These are phyloP conservation scores for Cucumis melo DNA, from an alignment of 306 rosid species.

Conservation along the genomic window DNA sequence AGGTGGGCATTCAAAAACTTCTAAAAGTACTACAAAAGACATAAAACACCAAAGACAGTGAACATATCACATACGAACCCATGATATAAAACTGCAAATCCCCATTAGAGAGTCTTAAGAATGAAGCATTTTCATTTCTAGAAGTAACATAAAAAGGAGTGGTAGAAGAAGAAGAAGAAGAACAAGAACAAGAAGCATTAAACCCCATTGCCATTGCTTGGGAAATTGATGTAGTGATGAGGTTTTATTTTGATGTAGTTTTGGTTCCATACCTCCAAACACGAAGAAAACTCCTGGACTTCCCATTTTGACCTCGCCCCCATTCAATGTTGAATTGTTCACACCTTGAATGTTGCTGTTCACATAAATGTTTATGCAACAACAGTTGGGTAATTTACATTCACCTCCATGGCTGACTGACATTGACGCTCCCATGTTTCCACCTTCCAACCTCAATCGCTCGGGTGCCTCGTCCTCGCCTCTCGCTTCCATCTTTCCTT, in stretches of 20 bases:
- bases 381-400: constrained; percentile 12
- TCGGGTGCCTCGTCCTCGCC: background rate
- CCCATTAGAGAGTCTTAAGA: background rate
- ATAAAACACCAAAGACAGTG: background rate
- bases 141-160: background rate
- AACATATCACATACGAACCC: background rate
- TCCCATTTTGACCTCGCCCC: constrained; percentile 24
- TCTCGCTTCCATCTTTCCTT: background rate
- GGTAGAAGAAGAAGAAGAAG: background rate
- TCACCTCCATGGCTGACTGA: background rate
- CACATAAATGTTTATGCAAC: constrained; percentile 35
- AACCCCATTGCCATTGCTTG: background rate
- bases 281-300: constrained; percentile 33
- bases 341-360: constrained; percentile 40
- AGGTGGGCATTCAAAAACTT: background rate
- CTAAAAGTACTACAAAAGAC: background rate
- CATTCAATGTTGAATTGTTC: constrained; percentile 21
- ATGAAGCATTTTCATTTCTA: background rate
- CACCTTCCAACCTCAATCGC: constrained; percentile 13
- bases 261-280: constrained; percentile 15
- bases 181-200: background rate
- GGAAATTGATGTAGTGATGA: background rate
- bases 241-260: background rate
- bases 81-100: background rate
- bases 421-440: constrained; percentile 34